Evolutionary conservation across 1,284 basidiomycete genomes (phyloP).

Genomic region (Leccinum huronense): DNA sequence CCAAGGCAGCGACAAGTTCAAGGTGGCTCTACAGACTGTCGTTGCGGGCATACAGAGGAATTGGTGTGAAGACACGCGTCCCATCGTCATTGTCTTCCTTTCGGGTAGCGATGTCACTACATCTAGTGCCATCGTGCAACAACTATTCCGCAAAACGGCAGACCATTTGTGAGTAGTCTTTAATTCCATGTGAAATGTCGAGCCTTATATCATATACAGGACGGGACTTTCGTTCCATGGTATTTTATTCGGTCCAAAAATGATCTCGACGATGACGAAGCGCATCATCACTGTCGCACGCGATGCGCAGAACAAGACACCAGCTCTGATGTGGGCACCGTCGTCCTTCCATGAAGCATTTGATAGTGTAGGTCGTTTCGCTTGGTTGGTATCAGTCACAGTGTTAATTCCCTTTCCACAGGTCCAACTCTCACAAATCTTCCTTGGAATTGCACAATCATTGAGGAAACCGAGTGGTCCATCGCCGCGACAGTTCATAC

Average conservation of each 20-base stretch:
- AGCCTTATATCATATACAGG: constrained; percentile 31
- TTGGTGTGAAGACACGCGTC: constrained; percentile 53
- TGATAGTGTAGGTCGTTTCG: constrained; percentile 43
- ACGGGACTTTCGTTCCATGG: constrained; percentile 58
- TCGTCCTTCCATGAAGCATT: constrained; percentile 55
- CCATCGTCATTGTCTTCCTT: constrained; percentile 58
- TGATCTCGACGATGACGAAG: constrained; percentile 35
- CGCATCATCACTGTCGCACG: constrained; percentile 51
- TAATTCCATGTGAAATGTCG: not conserved
- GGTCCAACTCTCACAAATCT: constrained; percentile 55
- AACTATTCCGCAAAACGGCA: constrained; percentile 43
- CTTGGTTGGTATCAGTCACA: not conserved
- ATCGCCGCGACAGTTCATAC: constrained; percentile 45
- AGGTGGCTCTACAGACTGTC: constrained; percentile 41
- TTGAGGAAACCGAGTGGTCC: constrained; percentile 52
- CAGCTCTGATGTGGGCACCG: constrained; percentile 32
- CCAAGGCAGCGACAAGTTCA: constrained; percentile 47
- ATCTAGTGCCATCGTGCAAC: constrained; percentile 38
- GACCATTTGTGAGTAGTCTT: constrained; percentile 43
- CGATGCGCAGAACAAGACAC: constrained; percentile 44
- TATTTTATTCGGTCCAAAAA: constrained; percentile 51
- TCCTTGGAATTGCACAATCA: constrained; percentile 58
- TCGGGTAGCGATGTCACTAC: constrained; percentile 49
- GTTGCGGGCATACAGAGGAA: constrained; percentile 39
- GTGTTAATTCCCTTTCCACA: constrained; percentile 23